Evolutionary conservation across 2,329 filamentous ascomycete species (phyloP).

Genomic region (Aspergillus floridensis): DNA sequence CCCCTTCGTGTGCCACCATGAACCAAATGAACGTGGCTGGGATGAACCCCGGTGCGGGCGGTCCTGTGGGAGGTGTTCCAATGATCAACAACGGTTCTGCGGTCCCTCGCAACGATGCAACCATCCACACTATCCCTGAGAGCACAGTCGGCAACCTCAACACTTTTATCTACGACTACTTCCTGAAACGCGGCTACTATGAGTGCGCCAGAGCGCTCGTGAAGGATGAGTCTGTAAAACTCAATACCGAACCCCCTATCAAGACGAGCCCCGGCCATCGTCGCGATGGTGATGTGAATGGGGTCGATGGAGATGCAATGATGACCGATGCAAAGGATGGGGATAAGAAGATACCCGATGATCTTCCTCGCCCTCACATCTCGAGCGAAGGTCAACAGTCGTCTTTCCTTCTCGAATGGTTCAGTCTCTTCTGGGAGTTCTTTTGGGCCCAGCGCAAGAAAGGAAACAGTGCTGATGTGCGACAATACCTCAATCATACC

Average conservation of each 20-base stretch:
- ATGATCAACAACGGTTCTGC: constrained; percentile 54
- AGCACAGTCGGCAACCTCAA: constrained; percentile 51
- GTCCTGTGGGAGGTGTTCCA: constrained; percentile 56
- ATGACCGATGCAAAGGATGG: constrained; percentile 81
- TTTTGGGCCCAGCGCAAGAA: constrained; percentile 77
- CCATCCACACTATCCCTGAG: constrained; percentile 38
- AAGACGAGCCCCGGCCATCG: constrained; percentile 69
- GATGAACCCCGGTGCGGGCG: constrained; percentile 55
- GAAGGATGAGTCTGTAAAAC: constrained; percentile 57
- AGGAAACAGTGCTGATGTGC: constrained; percentile 61
- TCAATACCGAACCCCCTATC: constrained; percentile 56
- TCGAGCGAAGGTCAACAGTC: constrained; percentile 64
- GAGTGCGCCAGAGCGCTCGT: constrained; percentile 77
- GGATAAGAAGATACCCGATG: constrained; percentile 72
- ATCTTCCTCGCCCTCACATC: constrained; percentile 63
- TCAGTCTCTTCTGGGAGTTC: constrained; percentile 95
- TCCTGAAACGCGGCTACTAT: constrained; percentile 79
- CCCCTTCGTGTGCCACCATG: constrained; percentile 44
- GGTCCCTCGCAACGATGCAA: constrained; percentile 43
- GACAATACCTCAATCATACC: constrained; percentile 76
- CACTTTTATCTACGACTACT: constrained; percentile 70
- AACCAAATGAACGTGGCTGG: constrained; percentile 57
- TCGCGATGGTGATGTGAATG: constrained; percentile 69
- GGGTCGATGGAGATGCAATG: constrained; percentile 71
- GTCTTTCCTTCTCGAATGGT: constrained; percentile 96